Base-by-base conservation (phyloP, 106 monocot genomes). In the Phalaenopsis aphrodite region DNA sequence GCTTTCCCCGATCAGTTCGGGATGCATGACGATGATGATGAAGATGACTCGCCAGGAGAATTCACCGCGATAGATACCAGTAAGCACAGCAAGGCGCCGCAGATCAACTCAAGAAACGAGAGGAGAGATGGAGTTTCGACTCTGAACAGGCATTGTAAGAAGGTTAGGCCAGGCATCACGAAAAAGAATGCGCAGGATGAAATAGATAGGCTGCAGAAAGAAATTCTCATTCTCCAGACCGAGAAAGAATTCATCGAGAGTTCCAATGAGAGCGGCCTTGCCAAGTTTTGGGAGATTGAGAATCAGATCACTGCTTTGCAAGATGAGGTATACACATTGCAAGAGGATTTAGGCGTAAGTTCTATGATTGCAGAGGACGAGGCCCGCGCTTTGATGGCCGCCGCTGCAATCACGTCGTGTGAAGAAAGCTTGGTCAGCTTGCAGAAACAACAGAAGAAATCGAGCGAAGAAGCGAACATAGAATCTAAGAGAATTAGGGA, bases 211-310 rank as follows among this genome's bases (percentile, higher is more conserved):
- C 78, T 85, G 42, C 85, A 85, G 78, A 85, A 82, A 46, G 73
- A 38, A 18, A 85, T 85, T 15, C 78, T 85, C 0, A 61, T 75
- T 3, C 82, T 85, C 0, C 85, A 85, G 45, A 85, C 85, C 2
- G 85, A 85, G 75, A 85, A 79, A 73, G 85, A 85, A 49, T 85
- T 82, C 30, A 56, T 78, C 39, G 82, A 77, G 82, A 77, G 85
- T 42, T 78, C 82, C 5, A 82, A 85, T 16, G 78, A 85, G 61
- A 65, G 45, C 0, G 72, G 81, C 6, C 11, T 85, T 4, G 30
- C 74, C 18, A 81, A 81, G 85, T 85, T 78, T 58, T 78, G 81
- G 85, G 58, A 85, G 42, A 81, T 85, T 16, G 85, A 85, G 58
- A 72, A 36, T 0, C 69, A 82, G 65, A 85, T 85, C 45, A 52